phyloP scores from a whole-genome alignment of 768 basidiomycete species.

The Russula foetens region DNA sequence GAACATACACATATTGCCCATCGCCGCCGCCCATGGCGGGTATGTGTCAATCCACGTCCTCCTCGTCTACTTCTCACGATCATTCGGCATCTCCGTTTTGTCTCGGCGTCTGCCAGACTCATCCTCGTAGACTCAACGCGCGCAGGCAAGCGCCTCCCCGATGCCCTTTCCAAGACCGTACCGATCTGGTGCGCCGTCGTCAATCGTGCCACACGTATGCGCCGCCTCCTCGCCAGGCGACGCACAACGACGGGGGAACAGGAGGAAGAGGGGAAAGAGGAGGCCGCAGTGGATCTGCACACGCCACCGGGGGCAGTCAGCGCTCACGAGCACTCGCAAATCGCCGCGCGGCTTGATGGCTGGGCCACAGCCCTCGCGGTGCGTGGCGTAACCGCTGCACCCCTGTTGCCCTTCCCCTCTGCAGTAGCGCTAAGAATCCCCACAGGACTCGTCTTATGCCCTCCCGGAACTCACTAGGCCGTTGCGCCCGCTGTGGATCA shows the following conservation, averaged over 20 bases:
- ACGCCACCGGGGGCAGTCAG: constrained; percentile 65
- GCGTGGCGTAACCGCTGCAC: constrained; percentile 22
- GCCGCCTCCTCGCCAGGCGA: not conserved
- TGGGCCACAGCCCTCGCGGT: constrained; percentile 68
- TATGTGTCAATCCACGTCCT: constrained; percentile 27
- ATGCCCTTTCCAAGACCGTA: constrained; percentile 82
- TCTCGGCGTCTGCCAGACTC: constrained; percentile 42
- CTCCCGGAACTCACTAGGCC: constrained; percentile 55
- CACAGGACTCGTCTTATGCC: constrained; percentile 61
- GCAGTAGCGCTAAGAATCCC: not conserved
- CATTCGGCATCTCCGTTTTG: not conserved
- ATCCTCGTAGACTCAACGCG: constrained; percentile 90
- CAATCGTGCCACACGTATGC: constrained; percentile 50
- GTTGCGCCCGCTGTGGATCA: constrained; percentile 84
- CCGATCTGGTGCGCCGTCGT: constrained; percentile 93
- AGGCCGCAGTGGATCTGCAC: constrained; percentile 41
- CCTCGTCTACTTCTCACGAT: not conserved
- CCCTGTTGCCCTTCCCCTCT: not conserved
- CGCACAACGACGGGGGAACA: no score
- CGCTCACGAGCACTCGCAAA: constrained; percentile 72
- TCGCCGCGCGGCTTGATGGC: constrained; percentile 49
- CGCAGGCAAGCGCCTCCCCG: constrained; percentile 88
- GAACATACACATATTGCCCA: constrained; percentile 68
- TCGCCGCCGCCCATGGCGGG: constrained; percentile 52
- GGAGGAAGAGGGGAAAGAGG: constrained; percentile 29